These are phyloP conservation scores for Lachnellula arida DNA, from an alignment of 2,329 filamentous ascomycete species.

Conservation along the genomic window DNA sequence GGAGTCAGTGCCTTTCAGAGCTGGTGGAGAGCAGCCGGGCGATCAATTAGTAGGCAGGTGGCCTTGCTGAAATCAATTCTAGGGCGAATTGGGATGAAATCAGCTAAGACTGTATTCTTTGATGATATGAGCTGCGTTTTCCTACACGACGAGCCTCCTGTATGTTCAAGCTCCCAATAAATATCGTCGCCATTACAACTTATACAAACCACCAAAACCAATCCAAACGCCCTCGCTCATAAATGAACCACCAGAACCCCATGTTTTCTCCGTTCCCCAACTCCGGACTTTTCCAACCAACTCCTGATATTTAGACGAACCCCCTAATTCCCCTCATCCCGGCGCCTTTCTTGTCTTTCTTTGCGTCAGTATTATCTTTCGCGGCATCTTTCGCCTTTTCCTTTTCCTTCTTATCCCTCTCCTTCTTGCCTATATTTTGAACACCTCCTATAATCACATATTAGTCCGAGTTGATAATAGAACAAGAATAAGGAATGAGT, in stretches of 20 bases:
- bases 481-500: not conserved
- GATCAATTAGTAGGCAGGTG: too few relatives aligned
- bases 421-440: slow-evolving; percentile 45
- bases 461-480: slow-evolving; percentile 1
- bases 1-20: too few relatives aligned
- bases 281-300: not conserved
- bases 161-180: too few relatives aligned
- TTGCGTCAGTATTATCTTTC: slow-evolving; percentile 31
- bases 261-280: not conserved
- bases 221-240: too few relatives aligned
- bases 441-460: slow-evolving; percentile 35
- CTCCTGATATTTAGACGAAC: slow-evolving; percentile 8
- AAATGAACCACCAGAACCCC: not conserved
- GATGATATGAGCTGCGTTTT: too few relatives aligned
- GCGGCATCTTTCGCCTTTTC: slow-evolving; percentile 4
- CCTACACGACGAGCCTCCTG: too few relatives aligned
- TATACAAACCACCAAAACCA: too few relatives aligned
- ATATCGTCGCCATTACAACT: not conserved
- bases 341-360: slow-evolving; percentile 40
- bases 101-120: too few relatives aligned
- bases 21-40: too few relatives aligned
- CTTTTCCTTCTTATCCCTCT: slow-evolving; percentile 9
- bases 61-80: too few relatives aligned
- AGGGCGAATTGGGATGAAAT: too few relatives aligned
- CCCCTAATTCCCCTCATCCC: slow-evolving; percentile 39